phyloP scores from a whole-genome alignment of 2,329 filamentous ascomycete genomes.

The Colletotrichum graminicola region DNA sequence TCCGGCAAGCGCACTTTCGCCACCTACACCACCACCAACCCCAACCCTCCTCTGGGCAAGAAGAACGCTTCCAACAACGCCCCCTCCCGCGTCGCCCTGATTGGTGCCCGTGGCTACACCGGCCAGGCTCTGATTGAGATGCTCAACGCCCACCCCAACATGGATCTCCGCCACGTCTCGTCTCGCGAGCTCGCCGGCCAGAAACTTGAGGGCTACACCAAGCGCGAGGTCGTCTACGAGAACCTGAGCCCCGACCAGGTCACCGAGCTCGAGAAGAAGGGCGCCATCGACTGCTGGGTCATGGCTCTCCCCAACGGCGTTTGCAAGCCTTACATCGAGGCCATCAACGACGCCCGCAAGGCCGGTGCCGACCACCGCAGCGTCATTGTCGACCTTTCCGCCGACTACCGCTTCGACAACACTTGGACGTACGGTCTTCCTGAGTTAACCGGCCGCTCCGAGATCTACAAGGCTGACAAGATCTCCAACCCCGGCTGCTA shows the following conservation, averaged over 20 bases:
- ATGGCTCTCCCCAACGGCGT: conserved; percentile 97
- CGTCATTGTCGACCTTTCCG: conserved; percentile 93
- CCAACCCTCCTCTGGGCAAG: conserved; percentile 89
- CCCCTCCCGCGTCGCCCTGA: conserved; percentile 85
- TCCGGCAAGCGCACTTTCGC: conserved; percentile 49
- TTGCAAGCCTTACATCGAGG: conserved; percentile 93
- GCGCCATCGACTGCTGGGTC: conserved; percentile 94
- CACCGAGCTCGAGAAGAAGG: conserved; percentile 83
- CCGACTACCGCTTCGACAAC: conserved; percentile 91
- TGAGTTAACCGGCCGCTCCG: conserved; percentile 81
- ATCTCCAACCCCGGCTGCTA: conserved; percentile 97
- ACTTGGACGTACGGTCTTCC: conserved; percentile 92
- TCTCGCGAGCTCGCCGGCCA: conserved; percentile 92
- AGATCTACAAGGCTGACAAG: conserved; percentile 81
- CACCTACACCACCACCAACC: conserved; percentile 74
- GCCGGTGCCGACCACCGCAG: conserved; percentile 66
- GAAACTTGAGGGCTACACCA: conserved; percentile 89
- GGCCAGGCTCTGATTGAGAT: conserved; percentile 91
- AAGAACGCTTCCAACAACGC: conserved; percentile 83
- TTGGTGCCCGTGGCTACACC: conserved; percentile 93
- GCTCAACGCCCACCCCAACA: conserved; percentile 86
- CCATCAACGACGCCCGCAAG: conserved; percentile 78
- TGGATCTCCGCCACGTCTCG: conserved; percentile 92
- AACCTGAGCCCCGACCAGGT: conserved; percentile 90
- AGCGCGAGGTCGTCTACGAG: conserved; percentile 92